phyloP scores from a whole-genome alignment of 2,329 filamentous ascomycete species.

The Teratosphaeria pseudoeucalypti region DNA sequence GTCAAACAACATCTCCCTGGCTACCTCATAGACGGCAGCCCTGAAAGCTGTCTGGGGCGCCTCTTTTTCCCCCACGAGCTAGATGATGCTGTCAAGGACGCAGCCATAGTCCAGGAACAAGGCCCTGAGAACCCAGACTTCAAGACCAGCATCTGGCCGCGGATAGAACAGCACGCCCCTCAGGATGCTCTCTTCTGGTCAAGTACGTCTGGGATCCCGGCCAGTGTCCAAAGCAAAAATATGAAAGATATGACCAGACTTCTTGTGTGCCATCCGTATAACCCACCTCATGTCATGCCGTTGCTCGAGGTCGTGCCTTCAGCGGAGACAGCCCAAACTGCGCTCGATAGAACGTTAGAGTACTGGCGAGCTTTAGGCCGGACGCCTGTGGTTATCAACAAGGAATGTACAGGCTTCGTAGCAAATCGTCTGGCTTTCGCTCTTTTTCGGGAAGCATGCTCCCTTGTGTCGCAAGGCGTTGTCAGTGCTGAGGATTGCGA shows the following conservation, averaged over 20 bases:
- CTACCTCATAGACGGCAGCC: conserved; percentile 29
- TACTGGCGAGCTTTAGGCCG: conserved; percentile 38
- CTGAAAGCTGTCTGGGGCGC: conserved; percentile 14
- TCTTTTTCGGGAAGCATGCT: conserved; percentile 44
- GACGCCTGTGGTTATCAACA: conserved; percentile 40
- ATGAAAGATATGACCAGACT: conserved; percentile 38
- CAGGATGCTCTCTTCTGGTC: conserved; percentile 44
- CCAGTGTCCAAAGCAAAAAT: conserved; percentile 36
- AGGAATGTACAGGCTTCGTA: conserved; percentile 47
- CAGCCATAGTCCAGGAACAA: conserved; percentile 49
- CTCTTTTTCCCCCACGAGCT: conserved; percentile 24
- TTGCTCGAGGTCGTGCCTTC: conserved; percentile 48
- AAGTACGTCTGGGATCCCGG: conserved; percentile 48
- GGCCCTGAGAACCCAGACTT: conserved; percentile 45
- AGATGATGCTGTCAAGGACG: conserved; percentile 32
- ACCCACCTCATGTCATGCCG: conserved; percentile 53
- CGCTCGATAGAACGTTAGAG: conserved; percentile 31
- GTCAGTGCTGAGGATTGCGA: conserved; percentile 45
- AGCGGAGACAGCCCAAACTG: conserved; percentile 29
- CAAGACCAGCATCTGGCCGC: conserved; percentile 42
- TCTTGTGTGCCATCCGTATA: conserved; percentile 51
- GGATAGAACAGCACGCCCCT: conserved; percentile 39
- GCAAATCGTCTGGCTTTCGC: conserved; percentile 50
- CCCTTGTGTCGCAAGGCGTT: conserved; percentile 44
- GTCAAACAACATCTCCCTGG: conserved; percentile 32